Conservation (phyloP, 2,329 filamentous ascomycete species). For the Graphiopsis chlorocephala region DNA sequence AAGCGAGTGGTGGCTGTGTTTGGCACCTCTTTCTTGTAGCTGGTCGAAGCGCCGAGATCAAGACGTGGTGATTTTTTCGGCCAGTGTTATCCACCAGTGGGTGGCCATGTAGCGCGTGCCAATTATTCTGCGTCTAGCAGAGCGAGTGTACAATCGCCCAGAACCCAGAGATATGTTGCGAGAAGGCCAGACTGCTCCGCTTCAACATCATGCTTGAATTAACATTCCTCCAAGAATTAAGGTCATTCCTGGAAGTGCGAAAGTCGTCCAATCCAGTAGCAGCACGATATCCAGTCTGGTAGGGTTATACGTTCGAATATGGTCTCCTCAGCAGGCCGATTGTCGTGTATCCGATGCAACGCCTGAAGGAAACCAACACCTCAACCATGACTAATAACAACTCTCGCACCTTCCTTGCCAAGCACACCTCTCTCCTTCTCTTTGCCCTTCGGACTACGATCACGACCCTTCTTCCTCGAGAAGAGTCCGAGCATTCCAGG, state of each 20-base stretch:
- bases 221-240: neutral
- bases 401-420: conserved; percentile 87
- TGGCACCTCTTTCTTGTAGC: neutral
- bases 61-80: neutral
- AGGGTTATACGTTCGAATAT: neutral
- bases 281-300: neutral
- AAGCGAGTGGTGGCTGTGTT: neutral
- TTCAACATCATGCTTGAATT: neutral
- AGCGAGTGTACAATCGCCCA: neutral
- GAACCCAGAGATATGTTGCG: neutral
- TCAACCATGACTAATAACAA: conserved; percentile 32
- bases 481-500: conserved; percentile 89
- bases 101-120: neutral
- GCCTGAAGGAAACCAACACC: neutral
- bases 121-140: neutral
- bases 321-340: neutral
- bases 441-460: conserved; percentile 81
- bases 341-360: neutral
- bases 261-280: neutral
- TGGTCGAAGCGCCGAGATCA: neutral
- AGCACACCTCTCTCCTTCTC: conserved; percentile 75
- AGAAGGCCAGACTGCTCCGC: neutral
- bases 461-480: conserved; percentile 82
- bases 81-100: neutral
- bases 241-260: neutral